Evolutionary conservation across 805 yeast genomes (phyloP), one percentile per base, ranked within the genome.

Genomic region (Metschnikowia chrysomelidarum): DNA sequence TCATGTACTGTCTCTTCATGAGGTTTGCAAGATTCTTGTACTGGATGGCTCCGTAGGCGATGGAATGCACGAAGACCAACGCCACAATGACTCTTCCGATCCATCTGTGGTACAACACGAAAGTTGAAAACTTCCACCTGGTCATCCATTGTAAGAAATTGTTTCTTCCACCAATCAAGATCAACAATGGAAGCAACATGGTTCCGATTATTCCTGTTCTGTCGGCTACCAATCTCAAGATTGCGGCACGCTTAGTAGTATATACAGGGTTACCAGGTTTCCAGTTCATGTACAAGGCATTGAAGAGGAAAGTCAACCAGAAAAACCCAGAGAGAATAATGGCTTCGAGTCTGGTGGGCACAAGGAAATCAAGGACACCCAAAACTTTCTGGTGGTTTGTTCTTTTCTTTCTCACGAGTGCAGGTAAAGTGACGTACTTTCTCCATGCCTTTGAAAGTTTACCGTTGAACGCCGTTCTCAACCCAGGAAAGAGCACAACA

Each of bases 341-440:
- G 38, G 60, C 38, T 55, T 60, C 56, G 40, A 53, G 15, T 8
- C 53, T 27, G 5, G 53, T 30, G 3, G 53, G 53, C 13, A 44
- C 60, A 18, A 67, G 50, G 48, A 62, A 50, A 36, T 56, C 58
- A 4, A 62, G 38, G 22, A 47, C 24, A 3, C 57, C 38, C 9
- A 46, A 30, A 16, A 53, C 48, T n/a, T 50, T 43, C 19, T 50
- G 47, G 26, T 54, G 59, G 19, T 50, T 44, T 15, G 66, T 57
- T 36, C 58, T 64, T 12, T 50, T 41, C 29, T 39, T 51, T 2
- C 55, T 56, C 15, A 39, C 38, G 4, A 64, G 49, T 0, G 77
- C 69, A 10, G 78, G 76, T 7, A 67, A 44, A 0, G 65, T 54
- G 7, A 71, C 30, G 24, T 57, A 49, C 12, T 58, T 56, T 40